These are phyloP conservation scores for Leccinum subtestaceum DNA, from an alignment of 768 basidiomycete genomes.

Conservation along the genomic window DNA sequence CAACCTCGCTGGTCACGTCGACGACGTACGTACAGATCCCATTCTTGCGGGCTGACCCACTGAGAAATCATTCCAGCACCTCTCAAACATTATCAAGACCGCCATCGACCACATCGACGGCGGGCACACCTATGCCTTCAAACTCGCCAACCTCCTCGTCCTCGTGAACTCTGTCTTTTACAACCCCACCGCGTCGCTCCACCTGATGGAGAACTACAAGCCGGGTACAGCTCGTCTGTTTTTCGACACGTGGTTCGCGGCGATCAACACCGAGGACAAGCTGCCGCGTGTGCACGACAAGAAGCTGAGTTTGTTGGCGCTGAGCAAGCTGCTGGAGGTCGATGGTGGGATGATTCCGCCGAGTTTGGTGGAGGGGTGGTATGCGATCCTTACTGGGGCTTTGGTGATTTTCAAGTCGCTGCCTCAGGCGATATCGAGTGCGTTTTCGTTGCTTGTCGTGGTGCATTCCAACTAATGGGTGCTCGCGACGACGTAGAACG, in stretches of 20 bases:
- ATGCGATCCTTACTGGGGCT: slow-evolving; percentile 64
- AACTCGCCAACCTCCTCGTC: slow-evolving; percentile 78
- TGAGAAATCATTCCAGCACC: slow-evolving; percentile 39
- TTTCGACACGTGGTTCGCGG: slow-evolving; percentile 82
- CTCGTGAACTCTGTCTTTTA: slow-evolving; percentile 81
- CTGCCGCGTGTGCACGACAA: slow-evolving; percentile 90
- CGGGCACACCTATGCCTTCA: slow-evolving; percentile 60
- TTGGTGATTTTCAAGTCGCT: slow-evolving; percentile 75
- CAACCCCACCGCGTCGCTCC: slow-evolving; percentile 75
- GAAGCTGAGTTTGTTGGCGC: slow-evolving; percentile 73
- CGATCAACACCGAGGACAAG: slow-evolving; percentile 54
- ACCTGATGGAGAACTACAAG: slow-evolving; percentile 62
- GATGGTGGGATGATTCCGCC: slow-evolving; percentile 55
- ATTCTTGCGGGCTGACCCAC: neutral
- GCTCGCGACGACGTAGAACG: slow-evolving; percentile 42
- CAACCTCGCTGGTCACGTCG: slow-evolving; percentile 72
- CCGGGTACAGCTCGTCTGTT: slow-evolving; percentile 67
- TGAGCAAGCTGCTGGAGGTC: slow-evolving; percentile 77
- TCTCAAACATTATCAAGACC: slow-evolving; percentile 63
- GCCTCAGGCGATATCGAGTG: slow-evolving; percentile 73
- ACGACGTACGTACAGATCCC: slow-evolving; percentile 55
- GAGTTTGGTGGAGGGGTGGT: slow-evolving; percentile 67
- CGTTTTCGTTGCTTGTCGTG: slow-evolving; percentile 11
- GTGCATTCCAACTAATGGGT: neutral
- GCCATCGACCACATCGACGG: slow-evolving; percentile 58